Evolutionary conservation across 164 flowering plant species (phyloP).

Genomic region (Santalum album): DNA sequence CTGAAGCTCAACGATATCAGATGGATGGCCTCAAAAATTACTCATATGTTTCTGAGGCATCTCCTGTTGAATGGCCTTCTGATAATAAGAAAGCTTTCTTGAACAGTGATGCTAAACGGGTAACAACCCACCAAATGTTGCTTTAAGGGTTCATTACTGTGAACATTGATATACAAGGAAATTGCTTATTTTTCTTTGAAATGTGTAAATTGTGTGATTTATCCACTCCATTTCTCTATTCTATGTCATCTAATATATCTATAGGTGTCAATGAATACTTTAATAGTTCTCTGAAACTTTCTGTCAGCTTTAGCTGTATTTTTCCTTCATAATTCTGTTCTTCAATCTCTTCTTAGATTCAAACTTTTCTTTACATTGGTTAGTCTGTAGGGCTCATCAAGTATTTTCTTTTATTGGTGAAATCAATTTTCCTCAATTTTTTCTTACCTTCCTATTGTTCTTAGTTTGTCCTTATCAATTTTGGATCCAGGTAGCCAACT

Average conservation of each 20-base stretch:
- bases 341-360: no score
- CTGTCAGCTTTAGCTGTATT: no score
- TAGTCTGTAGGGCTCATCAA: no score
- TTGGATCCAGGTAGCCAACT: conserved; percentile 25
- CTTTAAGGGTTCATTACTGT: no score
- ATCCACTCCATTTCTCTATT: no score
- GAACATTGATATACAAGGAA: neutral
- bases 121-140: conserved; percentile 7
- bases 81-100: conserved; percentile 19
- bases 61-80: conserved; percentile 27
- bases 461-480: conserved; percentile 4
- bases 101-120: conserved; percentile 31
- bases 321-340: no score
- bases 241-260: no score
- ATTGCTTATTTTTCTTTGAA: neutral
- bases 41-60: conserved; percentile 17
- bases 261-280: no score
- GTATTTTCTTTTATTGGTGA: no score
- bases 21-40: conserved; percentile 20
- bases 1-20: conserved; percentile 20
- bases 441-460: neutral
- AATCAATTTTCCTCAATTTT: no score
- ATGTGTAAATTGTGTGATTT: neutral
- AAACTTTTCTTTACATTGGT: no score
- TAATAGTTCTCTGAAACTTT: no score